phyloP scores from a whole-genome alignment of 164 flowering plant genomes.

The Vitis riparia region DNA sequence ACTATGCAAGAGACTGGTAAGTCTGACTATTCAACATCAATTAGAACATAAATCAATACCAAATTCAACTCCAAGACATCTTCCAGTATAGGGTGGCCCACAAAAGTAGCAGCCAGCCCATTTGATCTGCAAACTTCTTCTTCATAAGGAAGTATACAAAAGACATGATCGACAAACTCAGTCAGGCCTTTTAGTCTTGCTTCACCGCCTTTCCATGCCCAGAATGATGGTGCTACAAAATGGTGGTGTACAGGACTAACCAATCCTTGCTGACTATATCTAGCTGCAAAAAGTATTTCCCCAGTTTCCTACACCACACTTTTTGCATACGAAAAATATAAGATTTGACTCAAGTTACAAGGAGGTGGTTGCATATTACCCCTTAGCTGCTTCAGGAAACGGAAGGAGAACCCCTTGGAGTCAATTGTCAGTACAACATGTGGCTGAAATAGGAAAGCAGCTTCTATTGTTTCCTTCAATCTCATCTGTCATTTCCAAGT shows the following conservation, averaged over 20 bases:
- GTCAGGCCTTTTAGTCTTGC: conserved; percentile 69
- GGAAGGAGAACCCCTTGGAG: conserved; percentile 92
- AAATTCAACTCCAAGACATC: conserved; percentile 54
- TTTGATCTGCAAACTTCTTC: conserved; percentile 66
- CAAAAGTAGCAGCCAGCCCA: conserved; percentile 85
- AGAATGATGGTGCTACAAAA: conserved; percentile 96
- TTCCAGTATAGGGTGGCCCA: conserved; percentile 90
- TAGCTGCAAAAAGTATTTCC: conserved; percentile 69
- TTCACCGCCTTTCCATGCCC: conserved; percentile 99
- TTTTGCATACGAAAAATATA: conserved; percentile 17
- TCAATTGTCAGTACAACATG: conserved; percentile 92
- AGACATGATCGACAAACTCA: conserved; percentile 79
- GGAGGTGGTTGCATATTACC: conserved; percentile 38
- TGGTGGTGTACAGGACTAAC: conserved; percentile 65
- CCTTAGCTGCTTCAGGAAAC: conserved; percentile 61
- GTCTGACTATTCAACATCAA: not conserved
- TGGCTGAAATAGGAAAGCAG: conserved; percentile 71
- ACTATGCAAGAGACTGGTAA: not conserved
- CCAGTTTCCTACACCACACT: conserved; percentile 29
- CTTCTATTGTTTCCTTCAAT: conserved; percentile 64
- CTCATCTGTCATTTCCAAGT: conserved; percentile 47
- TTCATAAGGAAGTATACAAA: conserved; percentile 95
- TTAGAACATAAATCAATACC: conserved; percentile 32
- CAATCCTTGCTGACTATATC: conserved; percentile 37
- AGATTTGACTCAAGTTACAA: not conserved